Base-by-base conservation (phyloP, 805 yeast genomes). In the Komagataella populi region DNA sequence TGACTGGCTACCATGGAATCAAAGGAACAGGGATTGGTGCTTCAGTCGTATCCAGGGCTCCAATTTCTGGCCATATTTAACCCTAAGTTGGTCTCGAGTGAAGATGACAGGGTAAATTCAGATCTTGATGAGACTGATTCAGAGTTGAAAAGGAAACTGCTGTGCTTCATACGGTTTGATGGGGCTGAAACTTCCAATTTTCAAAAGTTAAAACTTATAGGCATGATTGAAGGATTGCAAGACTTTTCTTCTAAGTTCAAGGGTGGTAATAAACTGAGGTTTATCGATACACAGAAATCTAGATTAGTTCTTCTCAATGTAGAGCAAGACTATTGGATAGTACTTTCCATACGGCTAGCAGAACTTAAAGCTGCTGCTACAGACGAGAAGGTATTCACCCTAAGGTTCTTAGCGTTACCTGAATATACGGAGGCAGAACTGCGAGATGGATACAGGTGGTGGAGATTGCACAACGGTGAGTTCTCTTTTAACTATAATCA, bases 381-480 rank as follows among this genome's bases (percentile, higher is more conserved):
- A 36, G 14, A 30, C 39, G 39, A 48, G 4, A 47, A 47, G 7
- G 54, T 53, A n/a, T 60, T 57, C 52, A 50, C 56, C 14, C 54
- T 57, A 22, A 56, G 57, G 48, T 69, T 66, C 1, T 36, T 67
- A 23, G 67, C 69, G 1, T 48, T 63, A 3, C 62, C 72, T 4
- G 69, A 66, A n/a, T 63, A 67, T 45, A 54, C 71, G 17, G 51
- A 53, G 6, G 55, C 58, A 5, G 61, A 63, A 51, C 51, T 71
- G 10, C 46, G 51, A 12, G 50, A 54, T 14, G 73, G 69, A 4
- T 66, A 66, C 51, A 54, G 59, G 39, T 55, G 70, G 5, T 71
- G 66, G 64, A 50, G 54, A 14, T 54, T 71, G 16, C 64, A 68
- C 48, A 55, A 62, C 52, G 71, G 71, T 4, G 51, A 63, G 6